Conservation (phyloP, 768 basidiomycete species). For the Tricholoma terreum region DNA sequence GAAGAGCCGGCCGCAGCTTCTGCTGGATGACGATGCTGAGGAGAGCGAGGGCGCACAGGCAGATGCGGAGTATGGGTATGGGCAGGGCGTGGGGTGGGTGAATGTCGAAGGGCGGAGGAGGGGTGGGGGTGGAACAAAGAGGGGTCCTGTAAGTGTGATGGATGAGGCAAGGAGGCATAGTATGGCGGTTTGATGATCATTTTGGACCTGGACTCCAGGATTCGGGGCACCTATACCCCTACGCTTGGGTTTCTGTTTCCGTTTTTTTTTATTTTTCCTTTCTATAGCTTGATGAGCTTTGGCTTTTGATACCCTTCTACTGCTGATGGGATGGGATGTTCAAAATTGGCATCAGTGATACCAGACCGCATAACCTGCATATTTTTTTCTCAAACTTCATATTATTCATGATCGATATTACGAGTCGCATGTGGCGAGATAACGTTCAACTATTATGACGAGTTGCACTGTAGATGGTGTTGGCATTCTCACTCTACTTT, state of each 20-base stretch:
- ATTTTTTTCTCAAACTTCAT: neutral
- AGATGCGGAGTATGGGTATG: slow-evolving; percentile 54
- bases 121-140: slow-evolving; percentile 29
- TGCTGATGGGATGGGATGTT: neutral
- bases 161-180: slow-evolving; percentile 65
- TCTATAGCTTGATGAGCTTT: neutral
- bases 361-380: neutral
- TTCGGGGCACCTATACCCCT: neutral
- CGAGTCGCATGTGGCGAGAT: neutral
- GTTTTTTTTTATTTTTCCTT: neutral
- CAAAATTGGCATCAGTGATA: neutral
- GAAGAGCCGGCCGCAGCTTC: slow-evolving; percentile 48
- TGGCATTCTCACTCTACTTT: neutral
- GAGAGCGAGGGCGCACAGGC: slow-evolving; percentile 72
- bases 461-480: neutral
- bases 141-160: slow-evolving; percentile 33
- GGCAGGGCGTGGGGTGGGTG: slow-evolving; percentile 38
- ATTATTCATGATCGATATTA: neutral
- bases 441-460: neutral
- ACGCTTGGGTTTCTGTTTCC: neutral
- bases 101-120: slow-evolving; percentile 58
- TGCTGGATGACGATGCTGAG: slow-evolving; percentile 47
- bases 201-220: neutral
- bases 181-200: slow-evolving; percentile 49
- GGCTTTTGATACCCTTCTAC: neutral